Conservation (phyloP, 331 rosid species). For the Stylosanthes scabra region DNA sequence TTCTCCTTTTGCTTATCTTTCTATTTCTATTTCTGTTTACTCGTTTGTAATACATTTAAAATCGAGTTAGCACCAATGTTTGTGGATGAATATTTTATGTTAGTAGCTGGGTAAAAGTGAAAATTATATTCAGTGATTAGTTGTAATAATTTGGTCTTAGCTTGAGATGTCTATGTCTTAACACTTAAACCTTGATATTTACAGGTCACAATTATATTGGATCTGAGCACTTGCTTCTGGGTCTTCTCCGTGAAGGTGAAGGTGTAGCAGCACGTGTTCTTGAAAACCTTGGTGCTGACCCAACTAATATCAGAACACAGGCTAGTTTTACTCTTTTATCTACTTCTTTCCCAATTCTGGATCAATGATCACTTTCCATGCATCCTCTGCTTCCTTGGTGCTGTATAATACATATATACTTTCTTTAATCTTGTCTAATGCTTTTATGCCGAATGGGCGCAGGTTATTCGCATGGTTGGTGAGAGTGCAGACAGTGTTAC, state of each 20-base stretch:
- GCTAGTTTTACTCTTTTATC: slow-evolving; percentile 46
- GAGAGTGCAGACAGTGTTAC: slow-evolving; percentile 98
- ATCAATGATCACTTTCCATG: neutral
- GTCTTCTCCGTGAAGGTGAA: slow-evolving; percentile 98
- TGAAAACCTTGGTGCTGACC: slow-evolving; percentile 97
- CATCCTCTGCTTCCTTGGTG: neutral
- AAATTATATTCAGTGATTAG: neutral
- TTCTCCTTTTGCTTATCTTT: neutral
- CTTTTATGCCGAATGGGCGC: slow-evolving; percentile 22
- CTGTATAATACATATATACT: neutral
- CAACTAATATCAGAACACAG: slow-evolving; percentile 97
- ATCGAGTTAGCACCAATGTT: too few species aligned
- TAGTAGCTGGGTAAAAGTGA: neutral
- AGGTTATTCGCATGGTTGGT: slow-evolving; percentile 99
- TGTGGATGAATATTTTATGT: neutral
- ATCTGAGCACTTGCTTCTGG: slow-evolving; percentile 98
- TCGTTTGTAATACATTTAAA: too few species aligned
- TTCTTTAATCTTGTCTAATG: neutral
- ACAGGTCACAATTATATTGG: slow-evolving; percentile 98
- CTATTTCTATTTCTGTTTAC: neutral
- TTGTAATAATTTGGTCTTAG: slow-evolving; percentile 10
- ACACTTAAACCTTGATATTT: slow-evolving; percentile 39
- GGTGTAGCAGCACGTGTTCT: slow-evolving; percentile 99
- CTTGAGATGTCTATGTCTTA: slow-evolving; percentile 15
- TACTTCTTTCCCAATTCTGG: neutral